phyloP scores from a whole-genome alignment of 2,329 filamentous ascomycete genomes.

The Sarocladiaceae sp. region DNA sequence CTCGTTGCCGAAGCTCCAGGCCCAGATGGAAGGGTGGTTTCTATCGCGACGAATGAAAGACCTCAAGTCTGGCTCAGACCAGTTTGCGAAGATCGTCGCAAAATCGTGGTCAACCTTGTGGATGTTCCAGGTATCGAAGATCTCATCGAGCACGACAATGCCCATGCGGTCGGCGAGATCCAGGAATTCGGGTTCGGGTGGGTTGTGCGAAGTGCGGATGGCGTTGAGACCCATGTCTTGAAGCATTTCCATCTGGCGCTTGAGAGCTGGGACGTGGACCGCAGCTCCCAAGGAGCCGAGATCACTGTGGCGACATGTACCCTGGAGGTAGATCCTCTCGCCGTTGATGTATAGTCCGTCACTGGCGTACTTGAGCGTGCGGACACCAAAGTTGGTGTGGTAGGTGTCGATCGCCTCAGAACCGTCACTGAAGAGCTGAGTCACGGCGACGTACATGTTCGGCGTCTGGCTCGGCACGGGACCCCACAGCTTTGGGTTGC shows the following conservation, averaged over 20 bases:
- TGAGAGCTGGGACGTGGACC: constrained; percentile 41
- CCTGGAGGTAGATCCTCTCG: constrained; percentile 36
- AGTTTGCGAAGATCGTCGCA: constrained; percentile 43
- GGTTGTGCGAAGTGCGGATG: constrained; percentile 46
- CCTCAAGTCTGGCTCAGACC: constrained; percentile 46
- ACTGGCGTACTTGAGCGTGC: constrained; percentile 29
- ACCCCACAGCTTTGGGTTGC: constrained; percentile 40
- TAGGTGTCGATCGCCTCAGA: constrained; percentile 33
- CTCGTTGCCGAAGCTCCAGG: constrained; percentile 50
- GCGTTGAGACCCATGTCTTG: constrained; percentile 44
- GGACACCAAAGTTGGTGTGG: constrained; percentile 44
- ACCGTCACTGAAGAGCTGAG: constrained; percentile 24
- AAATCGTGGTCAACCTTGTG: constrained; percentile 42
- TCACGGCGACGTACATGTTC: constrained; percentile 41
- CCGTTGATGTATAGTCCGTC: constrained; percentile 41
- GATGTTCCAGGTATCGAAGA: constrained; percentile 43
- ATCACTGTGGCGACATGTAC: constrained; percentile 45
- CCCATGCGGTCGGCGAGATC: constrained; percentile 43
- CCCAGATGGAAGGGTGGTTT: constrained; percentile 47
- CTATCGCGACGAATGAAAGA: constrained; percentile 44
- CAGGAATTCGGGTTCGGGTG: constrained; percentile 42
- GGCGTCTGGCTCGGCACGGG: constrained; percentile 37
- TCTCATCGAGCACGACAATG: constrained; percentile 45
- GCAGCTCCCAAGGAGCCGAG: constrained; percentile 42
- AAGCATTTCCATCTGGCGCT: constrained; percentile 42